phyloP scores from a whole-genome alignment of 2,329 filamentous ascomycete genomes.

The Gaeumannomyces sp. region DNA sequence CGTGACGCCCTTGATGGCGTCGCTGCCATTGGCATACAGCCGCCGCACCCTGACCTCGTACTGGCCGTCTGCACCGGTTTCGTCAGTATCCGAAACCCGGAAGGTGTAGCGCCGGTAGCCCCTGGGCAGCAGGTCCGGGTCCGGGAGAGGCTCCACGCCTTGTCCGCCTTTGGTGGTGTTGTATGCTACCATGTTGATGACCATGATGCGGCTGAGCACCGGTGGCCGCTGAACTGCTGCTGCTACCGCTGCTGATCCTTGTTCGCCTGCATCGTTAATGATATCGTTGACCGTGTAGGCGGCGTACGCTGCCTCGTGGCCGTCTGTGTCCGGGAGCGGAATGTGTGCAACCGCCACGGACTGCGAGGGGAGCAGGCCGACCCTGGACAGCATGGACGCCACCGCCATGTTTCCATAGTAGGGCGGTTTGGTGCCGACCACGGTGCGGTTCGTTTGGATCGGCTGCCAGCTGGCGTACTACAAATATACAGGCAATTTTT shows the following conservation, averaged over 20 bases:
- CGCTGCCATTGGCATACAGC: slow-evolving; percentile 54
- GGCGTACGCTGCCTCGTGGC: slow-evolving; percentile 46
- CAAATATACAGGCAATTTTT: not conserved
- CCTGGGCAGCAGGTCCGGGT: slow-evolving; percentile 20
- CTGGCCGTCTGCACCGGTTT: no score
- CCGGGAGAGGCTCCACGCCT: slow-evolving; percentile 19
- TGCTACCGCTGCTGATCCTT: no score
- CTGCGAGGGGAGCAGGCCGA: slow-evolving; percentile 17
- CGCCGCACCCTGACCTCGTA: slow-evolving; percentile 27
- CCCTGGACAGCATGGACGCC: slow-evolving; percentile 41
- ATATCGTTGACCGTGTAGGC: slow-evolving; percentile 36
- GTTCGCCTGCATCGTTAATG: not conserved
- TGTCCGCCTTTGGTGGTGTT: slow-evolving; percentile 46
- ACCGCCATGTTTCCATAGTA: slow-evolving; percentile 59
- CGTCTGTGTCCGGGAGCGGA: slow-evolving; percentile 28
- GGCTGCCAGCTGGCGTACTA: slow-evolving; percentile 54
- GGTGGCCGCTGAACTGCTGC: not conserved
- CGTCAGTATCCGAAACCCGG: slow-evolving; percentile 23
- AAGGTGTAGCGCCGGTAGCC: slow-evolving; percentile 35
- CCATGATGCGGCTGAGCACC: slow-evolving; percentile 39
- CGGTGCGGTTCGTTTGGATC: slow-evolving; percentile 33
- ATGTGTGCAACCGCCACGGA: slow-evolving; percentile 42
- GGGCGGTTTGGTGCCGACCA: slow-evolving; percentile 53
- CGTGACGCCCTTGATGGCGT: slow-evolving; percentile 55
- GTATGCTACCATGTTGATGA: slow-evolving; percentile 54